phyloP scores from a whole-genome alignment of 345 rosid genomes.

The Rhodamnia argentea region DNA sequence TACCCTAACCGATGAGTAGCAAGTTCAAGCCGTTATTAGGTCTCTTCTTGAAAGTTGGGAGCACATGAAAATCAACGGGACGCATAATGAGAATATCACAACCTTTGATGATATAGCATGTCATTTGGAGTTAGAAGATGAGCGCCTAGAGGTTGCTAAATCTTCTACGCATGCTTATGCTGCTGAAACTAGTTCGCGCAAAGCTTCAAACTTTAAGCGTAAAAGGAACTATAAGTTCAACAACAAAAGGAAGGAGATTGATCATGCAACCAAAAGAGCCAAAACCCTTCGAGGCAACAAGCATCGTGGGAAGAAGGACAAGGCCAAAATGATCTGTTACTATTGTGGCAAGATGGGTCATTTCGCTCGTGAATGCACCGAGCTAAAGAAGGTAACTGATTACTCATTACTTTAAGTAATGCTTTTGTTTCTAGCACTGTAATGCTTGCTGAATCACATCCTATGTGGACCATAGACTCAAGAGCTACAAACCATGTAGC shows the following conservation, averaged over 20 bases:
- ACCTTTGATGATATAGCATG: background rate
- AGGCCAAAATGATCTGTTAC: background rate
- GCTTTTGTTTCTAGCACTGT: background rate
- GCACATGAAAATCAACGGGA: background rate
- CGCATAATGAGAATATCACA: background rate
- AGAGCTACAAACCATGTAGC: background rate
- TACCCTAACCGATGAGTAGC: rapidly evolving
- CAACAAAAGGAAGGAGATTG: background rate
- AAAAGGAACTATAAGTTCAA: background rate
- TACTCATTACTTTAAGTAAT: no score
- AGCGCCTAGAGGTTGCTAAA: background rate
- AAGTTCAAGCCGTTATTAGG: background rate
- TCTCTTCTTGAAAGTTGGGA: background rate
- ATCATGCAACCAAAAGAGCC: background rate
- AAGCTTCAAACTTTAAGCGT: background rate
- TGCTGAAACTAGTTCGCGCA: background rate
- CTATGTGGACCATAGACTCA: background rate
- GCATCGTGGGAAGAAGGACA: background rate
- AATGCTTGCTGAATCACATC: background rate
- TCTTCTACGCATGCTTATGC: background rate
- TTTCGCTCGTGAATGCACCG: background rate
- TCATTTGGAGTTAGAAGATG: background rate
- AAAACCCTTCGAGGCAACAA: background rate
- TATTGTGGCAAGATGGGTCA: background rate
- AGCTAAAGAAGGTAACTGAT: background rate